A percentile compares a stretch with the other conserved stretches of the same genome.
These are phyloP conservation scores for Ganoderma lingzhi DNA, from an alignment of 1,284 basidiomycete species.

Conservation along the genomic window DNA sequence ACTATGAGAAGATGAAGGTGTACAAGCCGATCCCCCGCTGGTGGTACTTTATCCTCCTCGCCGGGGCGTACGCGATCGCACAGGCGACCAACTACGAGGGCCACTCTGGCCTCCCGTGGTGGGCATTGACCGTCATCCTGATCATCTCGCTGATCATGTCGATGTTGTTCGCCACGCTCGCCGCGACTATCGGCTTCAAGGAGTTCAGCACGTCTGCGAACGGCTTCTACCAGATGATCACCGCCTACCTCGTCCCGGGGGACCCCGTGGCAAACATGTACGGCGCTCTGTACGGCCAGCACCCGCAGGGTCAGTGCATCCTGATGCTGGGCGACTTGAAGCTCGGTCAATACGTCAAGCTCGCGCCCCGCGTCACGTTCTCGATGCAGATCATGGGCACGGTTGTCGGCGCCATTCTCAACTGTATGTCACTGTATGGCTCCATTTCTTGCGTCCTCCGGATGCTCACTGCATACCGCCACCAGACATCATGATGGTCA, in stretches of 20 bases:
- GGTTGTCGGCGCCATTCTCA: conserved; percentile 44
- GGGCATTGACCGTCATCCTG: conserved; percentile 53
- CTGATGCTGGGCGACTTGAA: conserved; percentile 58
- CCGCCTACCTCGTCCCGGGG: conserved; percentile 51
- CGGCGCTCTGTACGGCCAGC: conserved; percentile 55
- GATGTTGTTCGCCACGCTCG: conserved; percentile 51
- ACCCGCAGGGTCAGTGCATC: conserved; percentile 51
- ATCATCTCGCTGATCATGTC: conserved; percentile 63
- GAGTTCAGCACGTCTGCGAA: conserved; percentile 40
- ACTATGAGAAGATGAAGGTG: conserved; percentile 65
- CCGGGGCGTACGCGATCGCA: conserved; percentile 56
- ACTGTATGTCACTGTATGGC: conserved; percentile 46
- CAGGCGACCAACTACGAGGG: conserved; percentile 58
- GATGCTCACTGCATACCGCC: background rate
- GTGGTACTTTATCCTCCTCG: conserved; percentile 63
- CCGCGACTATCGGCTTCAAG: conserved; percentile 56
- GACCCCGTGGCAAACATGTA: conserved; percentile 60
- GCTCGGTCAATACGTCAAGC: conserved; percentile 62
- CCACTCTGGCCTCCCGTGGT: conserved; percentile 61
- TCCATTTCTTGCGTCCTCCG: background rate
- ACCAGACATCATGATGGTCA: conserved; percentile 55
- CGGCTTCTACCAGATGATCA: conserved; percentile 45
- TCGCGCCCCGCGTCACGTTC: conserved; percentile 70
- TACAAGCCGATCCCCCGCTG: conserved; percentile 67
- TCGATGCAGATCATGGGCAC: conserved; percentile 64